Percentiles rank a stretch among this genome's conserved stretches.
phyloP scores from a whole-genome alignment of 495 filamentous ascomycete genomes.

The Xylaria sp. region DNA sequence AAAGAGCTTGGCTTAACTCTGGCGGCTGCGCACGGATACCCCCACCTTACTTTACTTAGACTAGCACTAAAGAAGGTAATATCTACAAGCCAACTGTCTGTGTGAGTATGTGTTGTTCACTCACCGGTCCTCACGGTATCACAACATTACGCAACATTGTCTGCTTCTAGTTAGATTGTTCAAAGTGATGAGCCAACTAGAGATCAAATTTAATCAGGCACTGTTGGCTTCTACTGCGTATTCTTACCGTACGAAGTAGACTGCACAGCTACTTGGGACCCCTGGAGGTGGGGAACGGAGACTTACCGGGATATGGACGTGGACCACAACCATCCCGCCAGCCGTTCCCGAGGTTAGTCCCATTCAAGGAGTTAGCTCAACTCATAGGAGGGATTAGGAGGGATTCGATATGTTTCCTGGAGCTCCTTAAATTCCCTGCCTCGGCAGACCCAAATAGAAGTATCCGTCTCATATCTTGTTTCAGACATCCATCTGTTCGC shows the following conservation, averaged over 20 bases:
- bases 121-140: background rate
- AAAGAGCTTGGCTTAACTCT: background rate
- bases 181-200: background rate
- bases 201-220: background rate
- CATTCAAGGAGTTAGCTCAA: background rate
- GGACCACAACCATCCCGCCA: background rate
- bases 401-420: background rate
- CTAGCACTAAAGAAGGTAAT: background rate
- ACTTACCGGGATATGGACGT: background rate
- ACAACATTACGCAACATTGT: background rate
- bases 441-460: background rate
- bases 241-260: background rate
- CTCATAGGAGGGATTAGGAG: background rate
- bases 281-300: background rate
- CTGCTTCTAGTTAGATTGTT: background rate
- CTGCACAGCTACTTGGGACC: background rate
- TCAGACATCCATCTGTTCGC: background rate
- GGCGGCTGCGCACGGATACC: background rate
- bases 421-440: background rate
- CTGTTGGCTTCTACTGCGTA: background rate
- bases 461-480: background rate
- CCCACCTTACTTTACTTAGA: background rate
- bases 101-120: background rate
- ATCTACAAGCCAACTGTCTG: background rate
- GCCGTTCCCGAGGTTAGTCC: conserved; percentile 4